Base-by-base conservation (phyloP, 805 yeast species). In the Peterozyma toletana region DNA sequence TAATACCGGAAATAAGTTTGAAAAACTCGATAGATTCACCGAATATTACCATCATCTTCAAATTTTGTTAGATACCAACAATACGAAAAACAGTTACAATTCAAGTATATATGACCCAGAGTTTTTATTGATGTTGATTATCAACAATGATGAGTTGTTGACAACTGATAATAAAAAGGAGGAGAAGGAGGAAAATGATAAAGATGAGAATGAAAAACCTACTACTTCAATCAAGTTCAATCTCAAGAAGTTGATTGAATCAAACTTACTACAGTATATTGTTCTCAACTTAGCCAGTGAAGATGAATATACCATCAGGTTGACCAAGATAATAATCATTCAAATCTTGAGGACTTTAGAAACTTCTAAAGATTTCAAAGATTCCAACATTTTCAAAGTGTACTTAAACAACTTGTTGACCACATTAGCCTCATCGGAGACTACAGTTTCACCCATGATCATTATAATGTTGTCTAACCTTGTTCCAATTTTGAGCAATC, bases 111-210 rank as follows among this genome's bases (percentile, higher is more conserved):
- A 89, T 58, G 91, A 87, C 55, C 73, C 80, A n/a, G 80, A 83
- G 54, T 86, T 89, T 53, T 52, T 89, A 33, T 58, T 86, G 48
- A 64, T 83, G 43, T 55, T 81, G 47, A 60, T 82, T 4, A 57
- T 83, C 33, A 83, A 80, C 56, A 84, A 80, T 51, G 80, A 77
- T 4, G 90, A 84, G 48, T 63, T 85, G 30, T 71, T 84, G 36
- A 60, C 56, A 27, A 44, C 62, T 11, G 52, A 55, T 3, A 21
- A 21, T 21, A 21, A 7, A 7, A 21, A 21, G 27, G 58, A 57
- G 9, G 63, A 60, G 5, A 65, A 59, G 4, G 61, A 56, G 11
- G 56, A 51, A 7, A 39, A 43, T 13, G 35, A 50, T 39, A 43
- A 51, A 37, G 27, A 21, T 4, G 27, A 21, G 7, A 21, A 21